Evolutionary conservation across 2,329 filamentous ascomycete species (phyloP).

Genomic region (Verticillium zaregamsianum): DNA sequence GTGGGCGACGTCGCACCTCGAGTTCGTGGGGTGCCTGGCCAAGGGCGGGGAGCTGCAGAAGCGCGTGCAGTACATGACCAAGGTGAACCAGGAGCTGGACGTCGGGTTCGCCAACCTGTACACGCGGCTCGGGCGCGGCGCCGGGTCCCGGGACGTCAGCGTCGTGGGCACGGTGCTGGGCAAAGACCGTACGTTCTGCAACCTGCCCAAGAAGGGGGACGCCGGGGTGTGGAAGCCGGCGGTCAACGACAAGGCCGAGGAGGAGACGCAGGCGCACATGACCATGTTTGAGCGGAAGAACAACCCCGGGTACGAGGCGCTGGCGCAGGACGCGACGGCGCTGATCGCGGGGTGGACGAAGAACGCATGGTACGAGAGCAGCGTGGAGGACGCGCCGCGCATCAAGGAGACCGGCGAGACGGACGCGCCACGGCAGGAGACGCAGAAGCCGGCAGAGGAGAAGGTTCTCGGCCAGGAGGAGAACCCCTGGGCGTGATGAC

Average conservation of each 20-base stretch:
- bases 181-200: conserved; percentile 82
- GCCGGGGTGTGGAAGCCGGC: conserved; percentile 62
- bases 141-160: conserved; percentile 47
- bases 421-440: neutral
- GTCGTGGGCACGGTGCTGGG: conserved; percentile 58
- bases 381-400: conserved; percentile 19
- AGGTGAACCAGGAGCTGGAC: conserved; percentile 58
- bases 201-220: conserved; percentile 57
- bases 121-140: conserved; percentile 72
- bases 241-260: conserved; percentile 72
- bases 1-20: conserved; percentile 87
- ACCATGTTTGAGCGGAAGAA: conserved; percentile 70
- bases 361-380: conserved; percentile 64
- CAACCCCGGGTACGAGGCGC: conserved; percentile 68
- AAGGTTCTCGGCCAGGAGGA: neutral
- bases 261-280: conserved; percentile 81
- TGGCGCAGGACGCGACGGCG: conserved; percentile 62
- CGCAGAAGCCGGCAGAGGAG: conserved; percentile 1
- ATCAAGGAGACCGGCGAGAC: neutral
- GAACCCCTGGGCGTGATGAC: conserved; percentile 3
- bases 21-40: conserved; percentile 87
- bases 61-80: conserved; percentile 65
- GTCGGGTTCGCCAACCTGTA: conserved; percentile 86
- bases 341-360: conserved; percentile 62
- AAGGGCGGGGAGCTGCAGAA: conserved; percentile 77